A percentile compares a stretch with the other conserved stretches of the same genome.
phyloP scores from a whole-genome alignment of 176 grass and related monocot genomes.

The Oryza australiensis region DNA sequence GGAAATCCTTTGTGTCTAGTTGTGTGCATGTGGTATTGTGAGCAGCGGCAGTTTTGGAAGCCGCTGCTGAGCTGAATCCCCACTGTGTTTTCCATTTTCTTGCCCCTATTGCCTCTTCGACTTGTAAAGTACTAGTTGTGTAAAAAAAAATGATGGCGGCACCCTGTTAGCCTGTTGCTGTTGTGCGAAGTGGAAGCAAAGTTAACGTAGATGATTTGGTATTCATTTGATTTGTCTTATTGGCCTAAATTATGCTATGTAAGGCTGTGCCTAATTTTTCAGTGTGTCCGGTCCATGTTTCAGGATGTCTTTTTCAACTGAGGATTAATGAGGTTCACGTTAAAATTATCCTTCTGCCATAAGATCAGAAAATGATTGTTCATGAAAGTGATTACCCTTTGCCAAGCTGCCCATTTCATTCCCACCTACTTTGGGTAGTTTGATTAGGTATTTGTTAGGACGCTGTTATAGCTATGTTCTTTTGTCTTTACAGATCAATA shows the following conservation, averaged over 20 bases:
- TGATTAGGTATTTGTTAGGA: too few relatives aligned
- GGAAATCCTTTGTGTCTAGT: constrained; percentile 7
- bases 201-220: background rate
- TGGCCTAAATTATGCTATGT: background rate
- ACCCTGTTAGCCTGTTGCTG: background rate
- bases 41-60: constrained; percentile 46
- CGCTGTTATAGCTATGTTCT: too few relatives aligned
- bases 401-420: background rate
- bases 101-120: constrained; percentile 3
- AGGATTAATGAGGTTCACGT: too few relatives aligned
- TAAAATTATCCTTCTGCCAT: too few relatives aligned
- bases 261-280: background rate
- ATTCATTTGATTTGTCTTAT: background rate
- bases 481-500: too few relatives aligned
- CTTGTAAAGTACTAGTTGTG: constrained; percentile 43
- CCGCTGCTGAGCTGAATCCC: constrained; percentile 18
- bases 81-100: background rate
- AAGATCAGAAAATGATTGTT: too few relatives aligned
- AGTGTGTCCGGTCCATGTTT: too few relatives aligned
- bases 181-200: background rate
- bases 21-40: constrained; percentile 31
- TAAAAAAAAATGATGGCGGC: constrained; percentile 35
- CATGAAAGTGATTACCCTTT: too few relatives aligned
- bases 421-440: background rate
- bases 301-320: too few relatives aligned